Conservation (phyloP, 768 basidiomycete species). For the Pholiota conissans region DNA sequence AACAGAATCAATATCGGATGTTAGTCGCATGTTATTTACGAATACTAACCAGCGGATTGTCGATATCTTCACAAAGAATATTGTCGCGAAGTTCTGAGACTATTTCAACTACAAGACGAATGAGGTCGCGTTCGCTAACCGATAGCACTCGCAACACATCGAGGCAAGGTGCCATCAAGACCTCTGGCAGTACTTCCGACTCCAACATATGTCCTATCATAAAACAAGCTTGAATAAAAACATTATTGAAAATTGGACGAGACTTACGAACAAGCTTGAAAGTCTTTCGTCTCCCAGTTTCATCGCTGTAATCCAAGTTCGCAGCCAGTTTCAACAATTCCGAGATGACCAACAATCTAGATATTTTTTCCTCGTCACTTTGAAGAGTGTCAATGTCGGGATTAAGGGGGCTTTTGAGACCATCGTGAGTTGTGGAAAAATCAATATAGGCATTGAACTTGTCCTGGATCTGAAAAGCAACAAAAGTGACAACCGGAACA, state of each 20-base stretch:
- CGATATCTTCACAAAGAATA: constrained; percentile 40
- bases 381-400: constrained; percentile 30
- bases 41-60: constrained; percentile 20
- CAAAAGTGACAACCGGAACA: constrained; percentile 77
- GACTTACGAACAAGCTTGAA: constrained; percentile 79
- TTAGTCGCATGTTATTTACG: constrained; percentile 2
- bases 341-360: constrained; percentile 68
- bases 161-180: constrained; percentile 70
- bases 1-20: too few relatives aligned
- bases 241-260: too few relatives aligned
- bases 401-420: neutral
- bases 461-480: constrained; percentile 75
- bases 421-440: neutral
- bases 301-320: constrained; percentile 87
- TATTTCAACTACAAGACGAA: constrained; percentile 86
- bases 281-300: constrained; percentile 88
- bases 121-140: constrained; percentile 77
- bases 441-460: constrained; percentile 55
- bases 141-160: constrained; percentile 80
- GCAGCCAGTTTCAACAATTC: constrained; percentile 82
- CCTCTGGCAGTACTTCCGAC: constrained; percentile 66
- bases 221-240: neutral
- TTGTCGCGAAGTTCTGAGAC: constrained; percentile 75
- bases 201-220: constrained; percentile 76
- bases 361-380: constrained; percentile 47